Conservation (phyloP, 1,139 yeast genomes). For the Pichiaceae sp. region DNA sequence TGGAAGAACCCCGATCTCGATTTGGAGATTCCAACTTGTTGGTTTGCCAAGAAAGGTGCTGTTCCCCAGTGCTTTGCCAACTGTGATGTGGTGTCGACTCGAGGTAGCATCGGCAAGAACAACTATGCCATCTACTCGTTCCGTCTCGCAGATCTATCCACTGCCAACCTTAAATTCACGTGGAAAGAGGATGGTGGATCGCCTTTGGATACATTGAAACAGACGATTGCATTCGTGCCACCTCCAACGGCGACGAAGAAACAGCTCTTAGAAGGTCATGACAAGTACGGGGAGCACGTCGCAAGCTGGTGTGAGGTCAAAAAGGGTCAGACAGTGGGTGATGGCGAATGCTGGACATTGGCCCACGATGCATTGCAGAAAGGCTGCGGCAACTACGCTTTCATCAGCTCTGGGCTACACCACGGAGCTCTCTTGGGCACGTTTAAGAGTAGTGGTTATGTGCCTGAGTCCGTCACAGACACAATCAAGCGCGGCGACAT, state of each 20-base stretch:
- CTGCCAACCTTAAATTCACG: slow-evolving; percentile 34
- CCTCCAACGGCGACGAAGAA: slow-evolving; percentile 38
- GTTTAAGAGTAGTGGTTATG: slow-evolving; percentile 11
- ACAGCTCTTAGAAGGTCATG: slow-evolving; percentile 33
- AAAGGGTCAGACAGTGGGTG: slow-evolving; percentile 48
- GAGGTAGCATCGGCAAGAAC: slow-evolving; percentile 20
- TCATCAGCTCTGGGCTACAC: slow-evolving; percentile 42
- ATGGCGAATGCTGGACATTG: slow-evolving; percentile 77
- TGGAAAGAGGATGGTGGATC: slow-evolving; percentile 34
- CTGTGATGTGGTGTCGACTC: slow-evolving; percentile 29
- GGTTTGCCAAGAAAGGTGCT: slow-evolving; percentile 32
- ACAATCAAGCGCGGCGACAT: slow-evolving; percentile 37
- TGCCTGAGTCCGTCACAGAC: slow-evolving; percentile 20
- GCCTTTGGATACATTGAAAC: slow-evolving; percentile 17
- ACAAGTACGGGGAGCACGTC: slow-evolving; percentile 42
- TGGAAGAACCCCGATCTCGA: slow-evolving; percentile 30
- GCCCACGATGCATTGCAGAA: slow-evolving; percentile 55
- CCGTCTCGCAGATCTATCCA: slow-evolving; percentile 45
- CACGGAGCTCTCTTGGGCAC: slow-evolving; percentile 54
- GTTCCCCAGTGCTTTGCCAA: slow-evolving; percentile 25
- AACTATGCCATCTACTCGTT: slow-evolving; percentile 25
- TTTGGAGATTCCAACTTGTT: slow-evolving; percentile 34
- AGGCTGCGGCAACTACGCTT: slow-evolving; percentile 57
- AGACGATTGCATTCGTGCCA: slow-evolving; percentile 34
- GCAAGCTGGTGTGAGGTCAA: slow-evolving; percentile 59